Evolutionary conservation across 2,329 filamentous ascomycete species (phyloP), one percentile per base, ranked within the genome.

Genomic region (Exophiala sp.): DNA sequence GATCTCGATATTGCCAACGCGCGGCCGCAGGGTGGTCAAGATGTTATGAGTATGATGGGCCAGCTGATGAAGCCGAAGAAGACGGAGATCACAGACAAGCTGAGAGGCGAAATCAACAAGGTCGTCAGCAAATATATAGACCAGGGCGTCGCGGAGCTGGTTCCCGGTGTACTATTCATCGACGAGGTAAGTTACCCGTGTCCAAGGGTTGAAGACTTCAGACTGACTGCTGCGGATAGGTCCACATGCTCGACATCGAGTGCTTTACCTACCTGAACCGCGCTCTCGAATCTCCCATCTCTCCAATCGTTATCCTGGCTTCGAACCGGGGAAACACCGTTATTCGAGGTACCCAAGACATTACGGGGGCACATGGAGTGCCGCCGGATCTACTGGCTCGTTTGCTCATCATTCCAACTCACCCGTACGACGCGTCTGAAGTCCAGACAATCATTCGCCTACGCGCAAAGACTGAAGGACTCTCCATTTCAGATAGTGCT

Each of bases 11-110:
- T 97, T 59, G 94, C 94, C 61, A 99, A 99, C 67, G 88, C 94
- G 11, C 81, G 92, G 66, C 94, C 94, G 3, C 91, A 97, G 76
- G 94, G 94, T 49, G 94, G 94, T 41, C 94, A 99, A 78, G 94
- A 99, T 72, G 95, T 99, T 63, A 97, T 99, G 91, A 96, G 91
- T 77, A 97, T 99, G 94, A 97, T 99, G 92, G 94, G 94, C 66
- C 94, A 99, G 74, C 77, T 99, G 68, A 96, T 97, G 91, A 97
- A 97, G 81, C 94, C 94, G 58, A 95, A 95, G 78, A 96, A 96
- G 85, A 99, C 94, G 5, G 94, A 99, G 72, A 97, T 99, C 68
- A 99, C 94, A 29, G 94, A 99, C 74, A 99, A 99, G 78, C 78
- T 99, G 67, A 84, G 94, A 57, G 79, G 83, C 52, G 94, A 99